A percentile compares a stretch with the other conserved stretches of the same genome.
Evolutionary conservation across 2,329 filamentous ascomycete species (phyloP).

Genomic region (Aspergillus puulaauensis): DNA sequence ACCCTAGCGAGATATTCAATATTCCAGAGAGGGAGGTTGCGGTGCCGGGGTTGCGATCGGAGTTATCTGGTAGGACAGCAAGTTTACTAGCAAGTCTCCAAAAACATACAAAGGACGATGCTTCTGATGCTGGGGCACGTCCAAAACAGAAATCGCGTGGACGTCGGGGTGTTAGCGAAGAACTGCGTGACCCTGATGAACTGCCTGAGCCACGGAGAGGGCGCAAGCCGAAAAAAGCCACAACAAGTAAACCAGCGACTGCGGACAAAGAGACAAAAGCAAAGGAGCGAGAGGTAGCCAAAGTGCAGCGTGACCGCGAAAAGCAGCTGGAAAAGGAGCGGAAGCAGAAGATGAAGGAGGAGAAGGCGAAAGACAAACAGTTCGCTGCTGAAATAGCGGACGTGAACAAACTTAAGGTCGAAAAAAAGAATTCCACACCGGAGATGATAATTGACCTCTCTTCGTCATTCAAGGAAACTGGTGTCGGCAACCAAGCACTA

Average conservation of each 20-base stretch:
- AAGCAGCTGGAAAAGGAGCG: conserved; percentile 57
- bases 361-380: conserved; percentile 64
- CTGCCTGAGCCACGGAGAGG: conserved; percentile 45
- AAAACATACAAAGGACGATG: conserved; percentile 6
- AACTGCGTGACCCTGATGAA: conserved; percentile 22
- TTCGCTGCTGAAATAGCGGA: conserved; percentile 66
- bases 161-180: neutral
- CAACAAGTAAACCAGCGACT: conserved; percentile 24
- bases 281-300: conserved; percentile 51
- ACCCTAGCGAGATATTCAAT: conserved; percentile 26
- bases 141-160: neutral
- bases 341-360: conserved; percentile 49
- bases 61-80: conserved; percentile 43
- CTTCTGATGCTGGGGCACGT: conserved; percentile 3
- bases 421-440: conserved; percentile 69
- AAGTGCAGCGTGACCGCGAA: conserved; percentile 53
- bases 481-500: conserved; percentile 43
- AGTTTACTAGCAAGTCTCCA: conserved; percentile 38
- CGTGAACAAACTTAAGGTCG: conserved; percentile 69
- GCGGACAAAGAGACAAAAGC: conserved; percentile 48
- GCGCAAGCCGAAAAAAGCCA: conserved; percentile 37
- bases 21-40: neutral
- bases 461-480: conserved; percentile 50
- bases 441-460: conserved; percentile 79
- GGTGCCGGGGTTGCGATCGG: conserved; percentile 15